Base-by-base conservation (phyloP, 2,329 filamentous ascomycete species). In the Pseudocercospora ulei region DNA sequence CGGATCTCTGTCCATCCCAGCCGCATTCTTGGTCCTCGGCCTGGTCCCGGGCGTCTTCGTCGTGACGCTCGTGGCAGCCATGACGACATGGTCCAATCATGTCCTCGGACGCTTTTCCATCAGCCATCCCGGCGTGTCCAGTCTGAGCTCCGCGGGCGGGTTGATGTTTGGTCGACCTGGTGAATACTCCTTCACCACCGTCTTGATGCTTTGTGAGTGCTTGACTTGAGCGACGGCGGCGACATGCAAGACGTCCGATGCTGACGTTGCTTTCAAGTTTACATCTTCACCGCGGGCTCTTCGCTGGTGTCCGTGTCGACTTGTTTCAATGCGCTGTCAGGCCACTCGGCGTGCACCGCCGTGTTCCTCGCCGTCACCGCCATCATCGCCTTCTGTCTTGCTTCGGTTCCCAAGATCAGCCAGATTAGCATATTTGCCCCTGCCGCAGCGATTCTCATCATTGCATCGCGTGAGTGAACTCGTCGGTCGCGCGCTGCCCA, bases 141-240 rank as follows among this genome's bases (percentile, higher is more conserved):
- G 67, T 38, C 73, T 75, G 58, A 71, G 71, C 27, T 71, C 75
- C 44, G 71, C 69, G 0, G 71, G 71, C 8, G 57, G 57, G 26
- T 65, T 73, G 35, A 59, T 75, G 14, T 72, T 73, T 38, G 72
- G 72, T 1, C 65, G 62, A 1, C 39, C 68, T 3, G 71, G 72
- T 0, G 62, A 69, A 16, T 70, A 70, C 43, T 43, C 72, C 8
- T 61, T 74, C 27, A 62, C 27, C 13, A 26, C 25, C 16, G 34
- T 24, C n/a, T 63, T 40, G 20, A 41, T 39, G 14, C 19, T 44
- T 9, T 38, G 40, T 46, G 20, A 34, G 38, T 30, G n/a, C n/a
- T n/a, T n/a, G n/a, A n/a, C n/a, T n/a, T n/a, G n/a, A n/a, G n/a
- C n/a, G n/a, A n/a, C n/a, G n/a, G n/a, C n/a, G n/a, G n/a, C n/a